These are phyloP conservation scores for Quercus lobata DNA, from an alignment of 331 rosid species.

Conservation along the genomic window DNA sequence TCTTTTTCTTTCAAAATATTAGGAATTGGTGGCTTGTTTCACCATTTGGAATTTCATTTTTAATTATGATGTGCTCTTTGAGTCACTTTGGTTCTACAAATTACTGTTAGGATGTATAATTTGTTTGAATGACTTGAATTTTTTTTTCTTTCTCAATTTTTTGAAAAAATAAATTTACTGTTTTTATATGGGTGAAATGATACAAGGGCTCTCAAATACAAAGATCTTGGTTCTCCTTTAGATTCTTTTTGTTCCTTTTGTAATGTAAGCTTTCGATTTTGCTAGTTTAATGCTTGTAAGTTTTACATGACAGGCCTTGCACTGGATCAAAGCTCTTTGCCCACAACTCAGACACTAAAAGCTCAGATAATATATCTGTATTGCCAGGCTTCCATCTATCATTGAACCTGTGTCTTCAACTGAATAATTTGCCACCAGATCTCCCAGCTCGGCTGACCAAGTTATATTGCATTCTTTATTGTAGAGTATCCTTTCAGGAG, in stretches of 20 bases:
- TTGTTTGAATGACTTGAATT: neutral
- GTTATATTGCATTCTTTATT: conserved; percentile 49
- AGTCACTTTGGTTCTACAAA: neutral
- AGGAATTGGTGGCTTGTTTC: neutral
- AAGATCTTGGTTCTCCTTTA: neutral
- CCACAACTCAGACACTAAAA: conserved; percentile 19
- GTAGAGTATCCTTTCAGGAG: conserved; percentile 27
- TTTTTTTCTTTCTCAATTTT: neutral
- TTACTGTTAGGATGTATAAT: neutral
- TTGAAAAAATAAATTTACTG: neutral
- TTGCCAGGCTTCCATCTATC: conserved; percentile 40
- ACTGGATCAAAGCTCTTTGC: conserved; percentile 49
- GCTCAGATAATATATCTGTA: conserved; percentile 22
- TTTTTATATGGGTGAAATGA: neutral
- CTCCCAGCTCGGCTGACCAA: conserved; percentile 17
- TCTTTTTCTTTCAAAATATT: neutral
- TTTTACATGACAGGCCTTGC: conserved; percentile 45
- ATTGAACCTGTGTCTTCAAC: conserved; percentile 51
- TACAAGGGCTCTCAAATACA: neutral
- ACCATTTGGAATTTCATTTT: neutral
- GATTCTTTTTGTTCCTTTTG: neutral
- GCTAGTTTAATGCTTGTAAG: neutral
- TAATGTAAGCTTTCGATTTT: neutral
- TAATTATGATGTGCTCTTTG: neutral
- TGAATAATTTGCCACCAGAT: conserved; percentile 35